Evolutionary conservation across 2,329 filamentous ascomycete genomes (phyloP).

Genomic region (Alternaria rosae): DNA sequence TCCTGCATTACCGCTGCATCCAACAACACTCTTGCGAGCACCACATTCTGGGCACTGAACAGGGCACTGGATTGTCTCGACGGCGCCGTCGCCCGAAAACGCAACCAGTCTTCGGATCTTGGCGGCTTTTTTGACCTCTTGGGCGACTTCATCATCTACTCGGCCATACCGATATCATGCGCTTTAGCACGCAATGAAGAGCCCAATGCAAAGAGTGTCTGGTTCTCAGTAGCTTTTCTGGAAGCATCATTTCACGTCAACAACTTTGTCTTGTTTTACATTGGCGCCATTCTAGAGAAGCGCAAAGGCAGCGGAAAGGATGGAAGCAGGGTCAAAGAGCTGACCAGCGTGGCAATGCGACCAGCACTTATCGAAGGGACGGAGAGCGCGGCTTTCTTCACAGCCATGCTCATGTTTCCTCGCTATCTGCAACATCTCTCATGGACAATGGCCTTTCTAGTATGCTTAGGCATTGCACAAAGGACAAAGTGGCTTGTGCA

Average conservation of each 20-base stretch:
- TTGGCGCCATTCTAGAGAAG: conserved; percentile 1
- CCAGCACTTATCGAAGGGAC: conserved; percentile 2
- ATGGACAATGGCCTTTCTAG: neutral
- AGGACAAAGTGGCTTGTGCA: neutral
- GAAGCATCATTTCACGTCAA: neutral
- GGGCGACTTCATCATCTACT: conserved; percentile 1
- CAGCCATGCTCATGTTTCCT: neutral
- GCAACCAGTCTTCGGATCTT: neutral
- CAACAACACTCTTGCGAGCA: neutral
- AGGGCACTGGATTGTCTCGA: conserved; percentile 1
- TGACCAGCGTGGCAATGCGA: neutral
- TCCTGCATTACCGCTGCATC: neutral
- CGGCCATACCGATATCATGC: neutral
- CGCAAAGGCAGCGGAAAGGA: neutral
- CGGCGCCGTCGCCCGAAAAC: neutral
- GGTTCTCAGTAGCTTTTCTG: neutral
- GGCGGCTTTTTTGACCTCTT: conserved; percentile 1
- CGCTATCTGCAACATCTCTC: neutral
- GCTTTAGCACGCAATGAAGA: neutral
- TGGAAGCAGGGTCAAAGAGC: neutral
- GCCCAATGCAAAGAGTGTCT: neutral
- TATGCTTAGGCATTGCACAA: neutral
- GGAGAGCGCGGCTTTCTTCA: conserved; percentile 1
- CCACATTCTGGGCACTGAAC: neutral
- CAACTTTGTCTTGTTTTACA: conserved; percentile 2